Evolutionary conservation across 2,329 filamentous ascomycete genomes (phyloP).

Genomic region (Hortaea werneckii): DNA sequence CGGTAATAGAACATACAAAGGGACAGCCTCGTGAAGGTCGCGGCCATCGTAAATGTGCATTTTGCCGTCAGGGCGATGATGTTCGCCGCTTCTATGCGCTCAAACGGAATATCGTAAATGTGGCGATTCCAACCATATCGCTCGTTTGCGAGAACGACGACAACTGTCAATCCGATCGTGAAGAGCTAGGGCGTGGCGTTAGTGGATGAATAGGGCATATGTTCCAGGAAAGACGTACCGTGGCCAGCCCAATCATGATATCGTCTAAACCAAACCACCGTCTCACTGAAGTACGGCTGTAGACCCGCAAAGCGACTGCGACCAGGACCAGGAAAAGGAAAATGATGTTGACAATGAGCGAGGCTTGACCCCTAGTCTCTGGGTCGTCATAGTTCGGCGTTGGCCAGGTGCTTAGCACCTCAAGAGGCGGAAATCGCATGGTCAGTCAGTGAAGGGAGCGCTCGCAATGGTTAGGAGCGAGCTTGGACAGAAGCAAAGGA

Average conservation of each 20-base stretch:
- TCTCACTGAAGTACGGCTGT: constrained; percentile 31
- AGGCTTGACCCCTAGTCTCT: constrained; percentile 28
- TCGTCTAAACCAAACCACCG: constrained; percentile 36
- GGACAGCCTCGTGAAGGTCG: constrained; percentile 35
- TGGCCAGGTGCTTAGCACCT: constrained; percentile 29
- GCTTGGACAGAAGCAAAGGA: too few relatives aligned
- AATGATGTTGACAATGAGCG: constrained; percentile 31
- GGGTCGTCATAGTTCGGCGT: constrained; percentile 34
- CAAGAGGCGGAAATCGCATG: constrained; percentile 18
- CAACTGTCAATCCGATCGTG: constrained; percentile 28
- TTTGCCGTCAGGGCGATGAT: constrained; percentile 36
- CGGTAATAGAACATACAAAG: constrained; percentile 39
- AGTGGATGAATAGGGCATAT: neutral
- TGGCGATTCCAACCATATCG: constrained; percentile 35
- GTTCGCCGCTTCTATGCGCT: constrained; percentile 14
- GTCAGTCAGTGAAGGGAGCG: too few relatives aligned
- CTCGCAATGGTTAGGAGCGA: too few relatives aligned
- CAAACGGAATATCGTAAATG: constrained; percentile 29
- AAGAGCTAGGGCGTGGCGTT: constrained; percentile 21
- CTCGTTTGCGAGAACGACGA: constrained; percentile 33
- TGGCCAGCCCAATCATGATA: constrained; percentile 29
- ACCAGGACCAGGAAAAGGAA: constrained; percentile 29
- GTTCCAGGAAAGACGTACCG: constrained; percentile 19
- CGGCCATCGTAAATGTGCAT: constrained; percentile 31
- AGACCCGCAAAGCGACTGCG: constrained; percentile 29